Base-by-base conservation (phyloP, 1,139 yeast genomes). In the Kodamaea alishanica region DNA sequence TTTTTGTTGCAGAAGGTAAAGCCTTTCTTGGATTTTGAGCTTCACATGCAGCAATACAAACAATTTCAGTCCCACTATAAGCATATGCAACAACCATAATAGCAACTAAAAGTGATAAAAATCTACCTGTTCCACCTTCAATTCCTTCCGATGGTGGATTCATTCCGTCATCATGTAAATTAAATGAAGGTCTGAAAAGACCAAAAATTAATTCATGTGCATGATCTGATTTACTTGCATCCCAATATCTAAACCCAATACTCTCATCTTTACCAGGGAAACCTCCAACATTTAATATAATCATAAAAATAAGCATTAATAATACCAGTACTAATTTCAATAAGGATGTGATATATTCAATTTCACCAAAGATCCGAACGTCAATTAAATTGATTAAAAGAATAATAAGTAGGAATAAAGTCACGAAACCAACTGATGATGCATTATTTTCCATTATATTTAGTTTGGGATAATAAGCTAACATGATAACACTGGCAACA, bases 41-140 rank as follows among this genome's bases (percentile, higher is more conserved):
- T 58, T 88, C 96, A 55, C 92, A 86, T 1, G 95, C 92, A 1
- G 95, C 90, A 43, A 87, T 79, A 48, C 85, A 82, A 23, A 87
- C 94, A 45, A 84, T 79, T 51, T 86, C 95, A 0, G 90, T 81
- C 0, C 95, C 95, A 40, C 83, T 77, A 52, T 81, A 86, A 0
- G 94, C 82, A 54, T 82, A 84, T 0, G 86, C 71, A 0, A 89
- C 82, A 23, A 80, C 77, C 38, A 80, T 64, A 1, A 80, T 63
- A 0, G 92, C 87, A 1, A 79, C 75, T 41, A 84, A 49, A 15
- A 85, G 62, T 30, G 88, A 83, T 39, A 83, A 61, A 39, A 86
- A 72, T 30, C 87, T 62, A 0, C 95, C 95, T 24, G 65, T 54
- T 30, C 67, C 59, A 2, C 95, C 94, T 0, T 75, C 80, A 24